Percentiles rank a stretch among this genome's conserved stretches.
Conservation (phyloP, 2,329 filamentous ascomycete species). For the Trichoderma sp. region DNA sequence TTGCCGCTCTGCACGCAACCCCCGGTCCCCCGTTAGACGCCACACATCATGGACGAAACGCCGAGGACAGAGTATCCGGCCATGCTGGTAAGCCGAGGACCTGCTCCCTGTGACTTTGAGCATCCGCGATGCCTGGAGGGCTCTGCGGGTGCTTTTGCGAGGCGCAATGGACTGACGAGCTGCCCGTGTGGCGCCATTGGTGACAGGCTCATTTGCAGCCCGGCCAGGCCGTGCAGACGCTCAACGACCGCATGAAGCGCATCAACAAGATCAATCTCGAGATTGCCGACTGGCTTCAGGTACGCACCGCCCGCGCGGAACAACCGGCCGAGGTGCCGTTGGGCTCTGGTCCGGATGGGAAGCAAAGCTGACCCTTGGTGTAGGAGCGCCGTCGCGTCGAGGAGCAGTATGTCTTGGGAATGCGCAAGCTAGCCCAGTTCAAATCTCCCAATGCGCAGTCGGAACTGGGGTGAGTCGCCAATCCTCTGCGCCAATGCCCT, state of each 20-base stretch:
- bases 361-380: slow-evolving; percentile 11
- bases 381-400: slow-evolving; percentile 92
- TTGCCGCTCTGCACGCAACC: background rate
- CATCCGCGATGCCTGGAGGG: background rate
- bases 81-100: slow-evolving; percentile 71
- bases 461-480: slow-evolving; percentile 74
- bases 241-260: slow-evolving; percentile 84
- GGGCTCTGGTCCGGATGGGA: background rate
- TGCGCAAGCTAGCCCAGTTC: slow-evolving; percentile 76
- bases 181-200: slow-evolving; percentile 6
- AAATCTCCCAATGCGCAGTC: slow-evolving; percentile 71
- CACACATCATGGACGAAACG: slow-evolving; percentile 44
- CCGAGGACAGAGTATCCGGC: slow-evolving; percentile 88
- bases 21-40: background rate
- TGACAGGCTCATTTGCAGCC: slow-evolving; percentile 75
- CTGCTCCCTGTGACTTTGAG: background rate
- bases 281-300: slow-evolving; percentile 96
- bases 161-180: slow-evolving; percentile 10
- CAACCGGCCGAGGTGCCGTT: background rate
- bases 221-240: slow-evolving; percentile 71
- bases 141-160: background rate
- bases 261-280: slow-evolving; percentile 84
- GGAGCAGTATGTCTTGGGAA: slow-evolving; percentile 78
- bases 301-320: slow-evolving; percentile 43
- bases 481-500: background rate